phyloP scores from a whole-genome alignment of 805 yeast species.

The Candida schatavii region DNA sequence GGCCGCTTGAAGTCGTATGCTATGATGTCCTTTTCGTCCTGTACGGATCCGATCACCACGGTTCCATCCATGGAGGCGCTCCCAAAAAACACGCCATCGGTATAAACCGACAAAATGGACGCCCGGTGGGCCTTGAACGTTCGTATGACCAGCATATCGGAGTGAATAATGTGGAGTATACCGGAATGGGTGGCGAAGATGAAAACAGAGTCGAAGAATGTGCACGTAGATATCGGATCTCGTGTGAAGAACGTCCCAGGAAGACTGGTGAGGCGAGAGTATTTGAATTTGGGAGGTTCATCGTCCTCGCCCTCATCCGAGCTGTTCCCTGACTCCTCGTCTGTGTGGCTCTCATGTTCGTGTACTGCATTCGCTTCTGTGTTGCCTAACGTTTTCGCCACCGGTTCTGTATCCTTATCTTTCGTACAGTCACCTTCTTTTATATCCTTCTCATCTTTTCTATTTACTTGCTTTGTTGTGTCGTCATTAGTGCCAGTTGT shows the following conservation, averaged over 20 bases:
- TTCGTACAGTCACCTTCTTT: constrained; percentile 11
- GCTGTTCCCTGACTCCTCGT: constrained; percentile 27
- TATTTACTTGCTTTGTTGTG: background rate
- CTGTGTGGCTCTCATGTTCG: no score
- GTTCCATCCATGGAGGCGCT: constrained; percentile 95
- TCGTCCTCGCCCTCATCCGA: constrained; percentile 47
- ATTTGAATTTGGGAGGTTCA: constrained; percentile 72
- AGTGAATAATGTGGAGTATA: constrained; percentile 60
- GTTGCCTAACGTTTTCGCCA: background rate
- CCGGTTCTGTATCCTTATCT: background rate
- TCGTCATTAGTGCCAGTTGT: no score
- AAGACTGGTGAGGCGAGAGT: constrained; percentile 63
- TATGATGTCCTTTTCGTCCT: constrained; percentile 58
- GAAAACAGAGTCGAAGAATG: constrained; percentile 56
- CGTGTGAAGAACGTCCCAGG: constrained; percentile 68
- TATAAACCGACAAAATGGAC: constrained; percentile 68
- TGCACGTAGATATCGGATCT: constrained; percentile 76
- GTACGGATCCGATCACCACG: constrained; percentile 71
- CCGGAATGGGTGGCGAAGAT: constrained; percentile 93
- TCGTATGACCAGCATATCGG: constrained; percentile 59
- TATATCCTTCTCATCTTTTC: constrained; percentile 8
- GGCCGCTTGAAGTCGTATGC: constrained; percentile 87
- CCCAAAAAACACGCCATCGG: constrained; percentile 74
- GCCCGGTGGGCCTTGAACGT: constrained; percentile 85
- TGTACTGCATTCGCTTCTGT: background rate